phyloP scores from a whole-genome alignment of 257 asterid genomes.

The Nicotiana benthamiana region DNA sequence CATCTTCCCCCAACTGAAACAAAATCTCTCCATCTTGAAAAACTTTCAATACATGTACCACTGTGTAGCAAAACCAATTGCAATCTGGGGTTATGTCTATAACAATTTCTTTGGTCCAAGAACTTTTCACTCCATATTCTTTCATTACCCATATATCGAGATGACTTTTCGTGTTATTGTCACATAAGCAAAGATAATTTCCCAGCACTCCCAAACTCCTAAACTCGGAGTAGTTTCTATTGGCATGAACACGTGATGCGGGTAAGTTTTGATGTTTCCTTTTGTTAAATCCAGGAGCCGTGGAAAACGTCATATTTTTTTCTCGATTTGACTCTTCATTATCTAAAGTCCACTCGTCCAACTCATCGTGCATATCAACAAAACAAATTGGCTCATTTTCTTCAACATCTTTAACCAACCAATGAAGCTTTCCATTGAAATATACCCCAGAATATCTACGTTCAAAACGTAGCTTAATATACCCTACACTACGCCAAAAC shows the following conservation, averaged over 20 bases:
- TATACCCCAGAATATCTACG: slow-evolving; percentile 22
- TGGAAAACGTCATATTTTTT: not conserved
- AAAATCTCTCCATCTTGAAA: slow-evolving; percentile 10
- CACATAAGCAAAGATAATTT: slow-evolving; percentile 33
- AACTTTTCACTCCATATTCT: slow-evolving; percentile 33
- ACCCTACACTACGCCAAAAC: slow-evolving; percentile 27
- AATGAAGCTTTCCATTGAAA: slow-evolving; percentile 35
- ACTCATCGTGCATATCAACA: slow-evolving; percentile 39
- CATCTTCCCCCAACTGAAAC: not conserved
- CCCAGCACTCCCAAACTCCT: slow-evolving; percentile 30
- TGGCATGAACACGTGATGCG: no score
- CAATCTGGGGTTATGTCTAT: not conserved
- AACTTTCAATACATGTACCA: slow-evolving; percentile 1
- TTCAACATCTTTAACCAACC: slow-evolving; percentile 34
- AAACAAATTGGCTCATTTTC: slow-evolving; percentile 34
- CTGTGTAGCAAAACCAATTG: not conserved
- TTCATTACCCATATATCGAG: slow-evolving; percentile 49
- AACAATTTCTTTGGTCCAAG: slow-evolving; percentile 28
- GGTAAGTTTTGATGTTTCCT: no score
- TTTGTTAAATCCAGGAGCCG: slow-evolving; percentile 4
- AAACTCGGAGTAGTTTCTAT: not conserved
- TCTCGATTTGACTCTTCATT: no score
- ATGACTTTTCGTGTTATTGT: slow-evolving; percentile 15
- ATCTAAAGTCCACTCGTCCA: no score
- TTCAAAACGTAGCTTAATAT: slow-evolving; percentile 20